Base-by-base conservation (phyloP, 345 rosid species). In the Passiflora organensis region DNA sequence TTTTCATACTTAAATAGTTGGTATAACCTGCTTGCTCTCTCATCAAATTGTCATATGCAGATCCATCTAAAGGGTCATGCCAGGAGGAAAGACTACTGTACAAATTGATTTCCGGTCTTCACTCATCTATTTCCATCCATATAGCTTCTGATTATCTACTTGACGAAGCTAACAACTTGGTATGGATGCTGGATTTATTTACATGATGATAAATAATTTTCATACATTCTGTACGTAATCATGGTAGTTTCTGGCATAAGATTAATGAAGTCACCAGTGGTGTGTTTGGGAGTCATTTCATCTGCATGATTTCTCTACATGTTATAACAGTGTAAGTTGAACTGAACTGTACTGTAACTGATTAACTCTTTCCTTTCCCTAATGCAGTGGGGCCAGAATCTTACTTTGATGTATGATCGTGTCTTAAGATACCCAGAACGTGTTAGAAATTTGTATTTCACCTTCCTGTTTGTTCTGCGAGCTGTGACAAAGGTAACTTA, bases 361-460 rank as follows among this genome's bases (percentile, higher is more conserved):
- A 13, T 17, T 13, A 5, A 49, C 5, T 66, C 51, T 59, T 51
- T 8, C n/a, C 32, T 78, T 48, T 39, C 15, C 28, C n/a, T 25
- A 53, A 76, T 64, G 56, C 95, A 93, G 99, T 91, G 99, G 99
- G 97, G 97, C 62, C 86, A 74, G 68, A 93, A 93, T 83, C 81
- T 80, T 48, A 65, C 77, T 2, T 63, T 93, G 85, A 46, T 93
- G 82, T 78, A 87, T 69, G 82, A 89, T 56, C 89, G 95, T 44
- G 96, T 93, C 53, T 65, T 89, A 63, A 78, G 69, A 79, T 79
- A 89, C 57, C 97, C 95, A 43, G 86, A 93, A 42, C 94, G 88
- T 25, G 99, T 86, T 58, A 74, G 78, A 63, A 93, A 86, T 74
- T 75, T 93, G 56, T 93, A 93, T 73, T 93, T 93, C 73, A 79